Evolutionary conservation across 2,329 filamentous ascomycete species (phyloP), one percentile per base, ranked within the genome.

Genomic region (Monilinia fructigena): DNA sequence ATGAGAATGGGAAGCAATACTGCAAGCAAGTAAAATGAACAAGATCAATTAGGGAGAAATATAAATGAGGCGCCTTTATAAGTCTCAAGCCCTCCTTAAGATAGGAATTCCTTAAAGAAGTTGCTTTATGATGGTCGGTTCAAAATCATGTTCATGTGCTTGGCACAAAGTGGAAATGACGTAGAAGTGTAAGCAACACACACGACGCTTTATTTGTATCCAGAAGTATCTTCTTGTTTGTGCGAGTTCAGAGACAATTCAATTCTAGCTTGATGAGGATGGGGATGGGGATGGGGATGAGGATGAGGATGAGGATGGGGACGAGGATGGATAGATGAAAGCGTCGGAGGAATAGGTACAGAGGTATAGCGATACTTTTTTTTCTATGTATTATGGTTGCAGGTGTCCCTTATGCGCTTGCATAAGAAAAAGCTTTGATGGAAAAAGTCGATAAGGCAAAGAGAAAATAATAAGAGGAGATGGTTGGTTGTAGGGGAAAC

Each of bases 401-500:
- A 2, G 4, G 2, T 28, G 28, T 54, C 31, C 50, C 60, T 23
- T 54, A 38, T 63, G 7, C 28, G 26, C 20, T 45, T 63, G 38
- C 35, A 47, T 6, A 28, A 16, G 20, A 16, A 42, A 53, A 63
- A 35, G 61, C 52, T 35, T 63, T 55, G 53, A 26, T 50, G n/a
- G 28, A 45, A 47, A 47, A 65, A 53, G 31, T 59, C 18, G 55
- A 61, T 60, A 65, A 52, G 55, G 38, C 6, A 38, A 31, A 56
- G 42, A 20, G 28, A 38, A 55, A 45, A 58, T 52, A 50, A 20
- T 16, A 28, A 42, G 50, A 54, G 18, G 18, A 42, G 26, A 16
- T 18, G 23, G 26, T 16, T 63, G 48, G 63, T 66, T 66, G 63
- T 47, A 16, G 55, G 63, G 55, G 63, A 61, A 66, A 66, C 63